phyloP scores from a whole-genome alignment of 176 grass and related monocot species.

The Aegilops tauschii region DNA sequence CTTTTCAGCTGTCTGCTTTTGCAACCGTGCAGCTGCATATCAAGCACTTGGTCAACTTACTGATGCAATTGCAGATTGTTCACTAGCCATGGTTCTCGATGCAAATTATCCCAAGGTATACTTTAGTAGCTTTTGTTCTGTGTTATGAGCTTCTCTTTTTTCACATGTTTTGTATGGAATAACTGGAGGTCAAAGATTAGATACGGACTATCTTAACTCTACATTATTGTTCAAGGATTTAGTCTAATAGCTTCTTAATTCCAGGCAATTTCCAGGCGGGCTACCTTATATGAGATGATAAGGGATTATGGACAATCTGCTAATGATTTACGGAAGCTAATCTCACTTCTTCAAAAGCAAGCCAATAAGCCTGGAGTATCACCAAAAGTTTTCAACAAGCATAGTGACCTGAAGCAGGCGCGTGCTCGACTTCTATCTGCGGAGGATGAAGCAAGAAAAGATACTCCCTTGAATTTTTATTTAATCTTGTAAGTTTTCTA shows the following conservation, averaged over 20 bases:
- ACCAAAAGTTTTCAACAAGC: conserved; percentile 51
- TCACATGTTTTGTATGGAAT: conserved; percentile 16
- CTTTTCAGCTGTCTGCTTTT: conserved; percentile 87
- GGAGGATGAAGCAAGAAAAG: conserved; percentile 75
- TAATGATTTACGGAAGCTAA: conserved; percentile 72
- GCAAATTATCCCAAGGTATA: conserved; percentile 83
- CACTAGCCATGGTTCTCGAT: conserved; percentile 93
- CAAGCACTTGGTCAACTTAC: conserved; percentile 93
- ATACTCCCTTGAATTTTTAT: conserved; percentile 78
- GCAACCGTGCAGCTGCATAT: conserved; percentile 91
- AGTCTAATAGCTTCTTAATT: conserved; percentile 35
- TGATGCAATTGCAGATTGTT: conserved; percentile 97
- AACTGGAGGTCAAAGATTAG: not conserved
- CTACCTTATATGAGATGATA: conserved; percentile 94
- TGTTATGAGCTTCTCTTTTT: conserved; percentile 17
- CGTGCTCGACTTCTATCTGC: conserved; percentile 50
- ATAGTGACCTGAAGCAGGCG: conserved; percentile 66
- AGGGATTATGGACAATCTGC: conserved; percentile 83
- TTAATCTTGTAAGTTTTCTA: conserved; percentile 84
- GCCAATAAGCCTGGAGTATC: conserved; percentile 32
- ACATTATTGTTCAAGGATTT: conserved; percentile 12
- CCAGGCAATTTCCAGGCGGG: conserved; percentile 95
- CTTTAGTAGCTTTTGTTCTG: conserved; percentile 3
- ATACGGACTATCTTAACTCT: not conserved
- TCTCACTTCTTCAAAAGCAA: conserved; percentile 69